Conservation (phyloP, 192 early-diverging fungal species). For the Backusella australiensis region DNA sequence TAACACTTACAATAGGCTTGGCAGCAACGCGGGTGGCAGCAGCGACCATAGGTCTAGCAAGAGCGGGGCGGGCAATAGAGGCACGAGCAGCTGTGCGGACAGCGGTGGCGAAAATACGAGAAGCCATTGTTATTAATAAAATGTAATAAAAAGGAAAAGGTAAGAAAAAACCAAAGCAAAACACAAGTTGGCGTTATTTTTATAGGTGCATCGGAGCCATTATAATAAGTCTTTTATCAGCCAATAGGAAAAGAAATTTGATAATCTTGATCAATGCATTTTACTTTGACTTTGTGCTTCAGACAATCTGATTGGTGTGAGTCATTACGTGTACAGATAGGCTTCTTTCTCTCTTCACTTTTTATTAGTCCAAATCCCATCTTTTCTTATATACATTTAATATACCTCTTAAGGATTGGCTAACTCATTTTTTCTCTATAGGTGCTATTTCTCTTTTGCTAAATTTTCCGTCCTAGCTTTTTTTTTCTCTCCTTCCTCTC, state of each 20-base stretch:
- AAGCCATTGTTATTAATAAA: slow-evolving; percentile 23
- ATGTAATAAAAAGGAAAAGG: slow-evolving; percentile 1
- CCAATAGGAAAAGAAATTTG: slow-evolving; percentile 2
- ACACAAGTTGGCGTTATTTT: slow-evolving; percentile 8
- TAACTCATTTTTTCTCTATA: background rate
- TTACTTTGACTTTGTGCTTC: background rate
- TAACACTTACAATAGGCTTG: slow-evolving; percentile 24
- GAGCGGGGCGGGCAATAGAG: slow-evolving; percentile 23
- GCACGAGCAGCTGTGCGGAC: slow-evolving; percentile 34
- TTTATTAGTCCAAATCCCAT: slow-evolving; percentile 7
- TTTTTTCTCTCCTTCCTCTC: background rate
- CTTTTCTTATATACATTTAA: slow-evolving; percentile 2
- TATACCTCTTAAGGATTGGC: background rate
- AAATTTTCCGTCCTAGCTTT: background rate
- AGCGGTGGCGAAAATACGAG: slow-evolving; percentile 33
- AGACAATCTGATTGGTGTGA: slow-evolving; percentile 24
- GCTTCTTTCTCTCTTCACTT: background rate
- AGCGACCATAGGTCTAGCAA: slow-evolving; percentile 26
- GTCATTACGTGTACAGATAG: slow-evolving; percentile 22
- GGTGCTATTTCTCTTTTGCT: background rate
- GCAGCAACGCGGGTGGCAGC: slow-evolving; percentile 15
- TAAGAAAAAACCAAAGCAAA: background rate
- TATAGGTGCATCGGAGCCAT: slow-evolving; percentile 6
- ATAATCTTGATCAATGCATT: slow-evolving; percentile 21
- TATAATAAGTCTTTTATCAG: slow-evolving; percentile 4